Evolutionary conservation across 73 alveolate genomes (phyloP), one percentile per base, ranked within the genome.

Genomic region (Paramecium octaurelia): DNA sequence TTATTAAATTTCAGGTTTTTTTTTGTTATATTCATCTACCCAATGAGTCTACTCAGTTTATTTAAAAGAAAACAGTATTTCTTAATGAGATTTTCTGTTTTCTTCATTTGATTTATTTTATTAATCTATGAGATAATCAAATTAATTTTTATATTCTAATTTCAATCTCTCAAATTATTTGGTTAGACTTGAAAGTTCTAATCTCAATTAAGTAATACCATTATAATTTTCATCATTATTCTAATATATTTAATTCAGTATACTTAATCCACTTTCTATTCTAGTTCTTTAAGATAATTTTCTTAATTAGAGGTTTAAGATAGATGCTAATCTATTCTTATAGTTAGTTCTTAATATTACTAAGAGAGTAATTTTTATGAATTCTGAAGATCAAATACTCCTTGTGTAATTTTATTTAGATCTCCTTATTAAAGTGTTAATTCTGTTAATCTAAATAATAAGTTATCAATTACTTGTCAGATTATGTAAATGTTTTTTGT

Each of bases 141-240:
- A 75, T 6, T 75, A 42, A 42, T 75, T 75, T 38, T 75, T 38
- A 35, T 23, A 38, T 21, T 75, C 58, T 35, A 3, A 23, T 12
- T 8, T 14, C 7, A 75, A 1, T 36, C 88, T 42, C 27, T 75
- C 88, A n/a, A 75, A 75, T 38, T 75, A 42, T 75, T 75, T 42
- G 9, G 60, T 12, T 75, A 38, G 21, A 38, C 60, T 35, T 16
- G 68, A 38, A 21, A 75, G 46, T 38, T 75, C 88, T 75, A 75
- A 75, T 38, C n/a, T 42, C 12, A 75, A 29, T 42, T 75, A 75
- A 75, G 38, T 75, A 29, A 75, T 75, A 36, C 60, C 88, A 35
- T 75, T 75, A 75, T 75, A 64, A 10, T 6, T 75, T 38, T 75
- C 88, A 75, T 75, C 88, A n/a, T 38, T 75, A 75, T 42, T 75